Conservation (phyloP, 2,329 filamentous ascomycete species). For the Monilinia aucupariae region DNA sequence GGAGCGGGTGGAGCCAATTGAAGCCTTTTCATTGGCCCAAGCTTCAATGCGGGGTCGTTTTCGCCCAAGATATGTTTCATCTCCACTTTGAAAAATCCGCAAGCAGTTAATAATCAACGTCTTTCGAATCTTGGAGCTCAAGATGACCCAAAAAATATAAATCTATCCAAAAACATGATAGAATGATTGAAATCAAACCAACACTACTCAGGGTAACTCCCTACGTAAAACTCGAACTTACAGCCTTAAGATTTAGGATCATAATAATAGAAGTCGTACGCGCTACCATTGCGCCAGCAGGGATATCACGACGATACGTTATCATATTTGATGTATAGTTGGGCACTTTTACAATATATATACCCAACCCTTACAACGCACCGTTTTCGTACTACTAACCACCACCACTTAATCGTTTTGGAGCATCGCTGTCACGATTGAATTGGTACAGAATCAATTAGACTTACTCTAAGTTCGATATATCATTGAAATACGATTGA, state of each 20-base stretch:
- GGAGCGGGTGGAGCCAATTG: not conserved
- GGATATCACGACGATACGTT: not conserved
- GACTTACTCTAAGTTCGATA: too few species aligned
- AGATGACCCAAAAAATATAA: too few species aligned
- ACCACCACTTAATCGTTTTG: too few species aligned
- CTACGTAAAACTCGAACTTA: conserved; percentile 1
- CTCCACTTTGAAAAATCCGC: not conserved
- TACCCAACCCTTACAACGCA: too few species aligned
- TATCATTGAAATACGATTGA: too few species aligned
- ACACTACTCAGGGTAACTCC: conserved; percentile 9
- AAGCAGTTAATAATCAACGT: not conserved
- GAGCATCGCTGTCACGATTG: too few species aligned
- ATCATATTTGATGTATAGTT: accelerated
- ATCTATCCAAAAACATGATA: not conserved
- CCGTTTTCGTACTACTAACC: too few species aligned
- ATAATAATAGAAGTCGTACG: conserved; percentile 6
- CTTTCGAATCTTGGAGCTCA: not conserved
- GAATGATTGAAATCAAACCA: not conserved
- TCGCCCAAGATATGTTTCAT: not conserved
- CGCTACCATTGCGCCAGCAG: conserved; percentile 15
- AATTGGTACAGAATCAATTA: too few species aligned
- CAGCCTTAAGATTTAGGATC: not conserved
- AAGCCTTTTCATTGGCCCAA: not conserved
- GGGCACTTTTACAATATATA: accelerated
- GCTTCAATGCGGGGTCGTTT: not conserved